Percentiles rank a stretch among this genome's conserved stretches.
phyloP scores from a whole-genome alignment of 225 moss, liverwort and hornwort species.

The Pleurozium schreberi region DNA sequence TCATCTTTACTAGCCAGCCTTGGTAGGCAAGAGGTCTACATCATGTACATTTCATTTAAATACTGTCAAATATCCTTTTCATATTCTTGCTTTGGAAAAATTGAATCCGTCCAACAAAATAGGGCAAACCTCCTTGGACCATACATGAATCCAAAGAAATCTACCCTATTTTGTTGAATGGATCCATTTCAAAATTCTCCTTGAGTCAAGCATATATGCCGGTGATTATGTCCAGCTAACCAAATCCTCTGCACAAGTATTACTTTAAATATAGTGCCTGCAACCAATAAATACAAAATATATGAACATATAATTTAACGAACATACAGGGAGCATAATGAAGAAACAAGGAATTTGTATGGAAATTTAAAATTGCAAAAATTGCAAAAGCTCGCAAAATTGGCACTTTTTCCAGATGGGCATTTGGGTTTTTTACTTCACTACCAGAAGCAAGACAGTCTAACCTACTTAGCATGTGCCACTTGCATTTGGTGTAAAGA shows the following conservation, averaged over 20 bases:
- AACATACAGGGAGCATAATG: no score
- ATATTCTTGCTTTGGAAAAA: background rate
- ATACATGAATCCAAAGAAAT: no score
- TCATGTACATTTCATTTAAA: no score
- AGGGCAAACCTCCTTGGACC: background rate
- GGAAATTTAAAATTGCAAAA: background rate
- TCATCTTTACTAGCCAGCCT: no score
- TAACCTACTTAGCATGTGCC: background rate
- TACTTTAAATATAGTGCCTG: background rate
- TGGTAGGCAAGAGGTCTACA: no score
- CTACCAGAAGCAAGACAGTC: background rate
- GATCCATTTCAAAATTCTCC: background rate
- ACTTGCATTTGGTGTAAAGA: background rate
- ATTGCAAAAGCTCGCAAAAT: background rate
- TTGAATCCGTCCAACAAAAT: rapidly evolving
- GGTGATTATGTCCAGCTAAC: background rate
- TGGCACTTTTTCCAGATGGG: background rate
- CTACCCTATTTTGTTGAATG: no score
- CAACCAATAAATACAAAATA: background rate
- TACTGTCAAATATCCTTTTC: background rate
- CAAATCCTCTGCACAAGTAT: background rate
- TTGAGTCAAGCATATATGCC: background rate
- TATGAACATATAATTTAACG: background rate
- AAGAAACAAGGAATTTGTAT: background rate
- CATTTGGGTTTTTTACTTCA: background rate